Evolutionary conservation across 768 basidiomycete species (phyloP).

Genomic region (Russula foetens): DNA sequence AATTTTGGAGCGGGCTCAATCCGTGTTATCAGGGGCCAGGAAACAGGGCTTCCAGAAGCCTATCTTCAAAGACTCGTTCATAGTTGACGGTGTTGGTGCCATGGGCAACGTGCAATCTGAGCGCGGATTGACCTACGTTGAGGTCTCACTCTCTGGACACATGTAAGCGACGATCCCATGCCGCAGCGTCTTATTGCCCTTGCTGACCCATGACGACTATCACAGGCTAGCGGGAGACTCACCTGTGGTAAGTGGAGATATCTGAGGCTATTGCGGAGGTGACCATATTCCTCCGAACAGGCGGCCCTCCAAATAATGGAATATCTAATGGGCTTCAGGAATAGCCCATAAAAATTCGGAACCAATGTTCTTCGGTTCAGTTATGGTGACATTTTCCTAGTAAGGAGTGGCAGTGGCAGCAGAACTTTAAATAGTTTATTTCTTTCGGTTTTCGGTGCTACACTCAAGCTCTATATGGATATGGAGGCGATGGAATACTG

Average conservation of each 20-base stretch:
- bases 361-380: too few relatives aligned
- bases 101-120: slow-evolving; percentile 61
- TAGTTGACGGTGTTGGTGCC: slow-evolving; percentile 66
- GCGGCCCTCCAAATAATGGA: slow-evolving; percentile 64
- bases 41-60: slow-evolving; percentile 69
- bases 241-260: slow-evolving; percentile 40
- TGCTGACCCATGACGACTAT: neutral
- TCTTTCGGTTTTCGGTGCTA: too few relatives aligned
- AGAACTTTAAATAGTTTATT: too few relatives aligned
- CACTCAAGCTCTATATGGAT: too few relatives aligned
- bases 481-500: too few relatives aligned
- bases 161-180: slow-evolving; percentile 38
- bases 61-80: slow-evolving; percentile 55
- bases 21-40: slow-evolving; percentile 41
- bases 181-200: neutral
- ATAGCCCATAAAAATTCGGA: slow-evolving; percentile 30
- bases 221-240: slow-evolving; percentile 58
- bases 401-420: too few relatives aligned
- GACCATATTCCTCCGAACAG: slow-evolving; percentile 25
- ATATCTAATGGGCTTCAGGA: slow-evolving; percentile 56
- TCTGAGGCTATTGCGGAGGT: neutral
- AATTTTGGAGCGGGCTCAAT: neutral
- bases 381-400: too few relatives aligned
- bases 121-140: slow-evolving; percentile 58
- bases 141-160: slow-evolving; percentile 65